A percentile compares a stretch with the other conserved stretches of the same genome.
These are phyloP conservation scores for Wickerhamiella vanderwaltii DNA, from an alignment of 805 yeast species.

Conservation along the genomic window DNA sequence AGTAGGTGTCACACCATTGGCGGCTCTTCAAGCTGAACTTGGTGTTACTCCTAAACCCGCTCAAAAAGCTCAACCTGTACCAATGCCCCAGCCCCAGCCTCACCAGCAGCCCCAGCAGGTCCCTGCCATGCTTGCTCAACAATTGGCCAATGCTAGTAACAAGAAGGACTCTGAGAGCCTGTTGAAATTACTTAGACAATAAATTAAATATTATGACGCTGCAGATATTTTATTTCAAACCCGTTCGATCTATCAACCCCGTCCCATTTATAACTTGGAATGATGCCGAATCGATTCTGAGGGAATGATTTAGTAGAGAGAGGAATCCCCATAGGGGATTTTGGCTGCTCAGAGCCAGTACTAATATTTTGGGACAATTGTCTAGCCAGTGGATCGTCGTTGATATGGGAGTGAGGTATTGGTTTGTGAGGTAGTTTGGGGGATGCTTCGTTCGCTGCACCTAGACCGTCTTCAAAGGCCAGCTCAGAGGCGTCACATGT, in stretches of 20 bases:
- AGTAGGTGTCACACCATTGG: too few species aligned
- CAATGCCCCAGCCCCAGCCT: neutral
- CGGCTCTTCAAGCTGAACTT: neutral
- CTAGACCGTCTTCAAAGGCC: too few species aligned
- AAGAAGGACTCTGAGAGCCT: conserved; percentile 3
- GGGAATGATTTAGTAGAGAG: conserved; percentile 44
- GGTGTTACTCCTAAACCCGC: neutral
- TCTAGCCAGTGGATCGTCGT: too few species aligned
- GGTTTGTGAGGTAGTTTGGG: too few species aligned
- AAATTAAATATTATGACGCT: neutral
- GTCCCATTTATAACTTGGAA: conserved; percentile 82
- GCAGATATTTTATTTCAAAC: conserved; percentile 56
- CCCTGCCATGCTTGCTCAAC: neutral
- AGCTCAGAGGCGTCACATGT: too few species aligned
- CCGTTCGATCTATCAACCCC: conserved; percentile 87
- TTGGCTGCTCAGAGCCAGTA: neutral
- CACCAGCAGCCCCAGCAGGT: neutral
- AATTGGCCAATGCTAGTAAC: too few species aligned
- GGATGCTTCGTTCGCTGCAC: too few species aligned
- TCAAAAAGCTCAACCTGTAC: neutral
- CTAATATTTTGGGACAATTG: too few species aligned
- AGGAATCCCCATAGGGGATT: conserved; percentile 35
- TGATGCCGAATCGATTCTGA: conserved; percentile 60
- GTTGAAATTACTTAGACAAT: conserved; percentile 3
- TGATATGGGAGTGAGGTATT: too few species aligned